Percentiles rank a stretch among this genome's conserved stretches.
These are phyloP conservation scores for Ganoderma meredithae DNA, from an alignment of 1,284 basidiomycete genomes.

Conservation along the genomic window DNA sequence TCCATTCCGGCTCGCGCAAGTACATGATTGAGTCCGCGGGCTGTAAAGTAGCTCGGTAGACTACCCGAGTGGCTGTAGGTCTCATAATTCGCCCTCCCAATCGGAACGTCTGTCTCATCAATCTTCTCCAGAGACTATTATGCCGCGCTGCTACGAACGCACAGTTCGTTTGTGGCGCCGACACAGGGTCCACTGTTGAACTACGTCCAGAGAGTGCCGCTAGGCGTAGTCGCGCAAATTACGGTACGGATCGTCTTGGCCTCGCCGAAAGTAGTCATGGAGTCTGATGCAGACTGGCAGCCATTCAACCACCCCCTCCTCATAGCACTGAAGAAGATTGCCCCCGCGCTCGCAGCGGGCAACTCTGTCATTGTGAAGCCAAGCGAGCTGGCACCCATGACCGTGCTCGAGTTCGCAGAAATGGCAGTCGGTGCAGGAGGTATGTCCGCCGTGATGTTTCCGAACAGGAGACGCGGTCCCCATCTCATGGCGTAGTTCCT, in stretches of 20 bases:
- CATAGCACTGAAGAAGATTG: constrained; percentile 87
- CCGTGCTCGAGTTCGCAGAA: constrained; percentile 77
- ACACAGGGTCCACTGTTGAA: constrained; percentile 81
- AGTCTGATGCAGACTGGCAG: constrained; percentile 44
- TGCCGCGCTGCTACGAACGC: constrained; percentile 73
- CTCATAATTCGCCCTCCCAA: neutral
- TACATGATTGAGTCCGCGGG: neutral
- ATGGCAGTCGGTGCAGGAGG: constrained; percentile 71
- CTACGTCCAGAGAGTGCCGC: constrained; percentile 78
- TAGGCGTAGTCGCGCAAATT: constrained; percentile 86
- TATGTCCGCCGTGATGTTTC: constrained; percentile 40
- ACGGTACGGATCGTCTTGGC: constrained; percentile 54
- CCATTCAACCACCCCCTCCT: constrained; percentile 86
- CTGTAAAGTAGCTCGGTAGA: constrained; percentile 52
- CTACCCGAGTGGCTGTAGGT: constrained; percentile 85
- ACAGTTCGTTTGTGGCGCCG: constrained; percentile 75
- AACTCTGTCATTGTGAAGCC: constrained; percentile 87
- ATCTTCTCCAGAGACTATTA: constrained; percentile 68
- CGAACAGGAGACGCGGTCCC: constrained; percentile 7
- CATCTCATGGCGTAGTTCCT: constrained; percentile 59
- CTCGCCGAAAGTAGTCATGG: neutral
- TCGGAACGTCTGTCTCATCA: neutral
- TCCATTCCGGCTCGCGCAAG: no score
- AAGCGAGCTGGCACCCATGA: constrained; percentile 74
- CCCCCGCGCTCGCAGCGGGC: constrained; percentile 84